Conservation (phyloP, 2,329 filamentous ascomycete genomes). For the Arthrobotrys iridis region DNA sequence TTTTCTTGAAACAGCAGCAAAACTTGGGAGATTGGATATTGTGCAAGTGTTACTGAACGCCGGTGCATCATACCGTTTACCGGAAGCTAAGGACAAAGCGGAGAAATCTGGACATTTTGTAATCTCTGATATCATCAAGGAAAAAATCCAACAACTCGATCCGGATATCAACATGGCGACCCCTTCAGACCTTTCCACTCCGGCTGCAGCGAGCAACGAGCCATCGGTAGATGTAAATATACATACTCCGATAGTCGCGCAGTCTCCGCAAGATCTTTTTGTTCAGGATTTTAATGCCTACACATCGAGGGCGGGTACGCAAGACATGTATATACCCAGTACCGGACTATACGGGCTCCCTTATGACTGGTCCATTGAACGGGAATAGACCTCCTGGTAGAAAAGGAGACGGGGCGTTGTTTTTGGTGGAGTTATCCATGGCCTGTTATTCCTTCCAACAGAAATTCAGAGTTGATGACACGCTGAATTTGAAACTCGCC, state of each 20-base stretch:
- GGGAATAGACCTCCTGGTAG: no score
- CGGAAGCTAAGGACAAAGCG: background rate
- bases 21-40: constrained; percentile 20
- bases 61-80: constrained; percentile 1
- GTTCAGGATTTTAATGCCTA: background rate
- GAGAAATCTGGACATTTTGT: background rate
- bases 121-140: background rate
- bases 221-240: background rate
- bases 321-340: background rate
- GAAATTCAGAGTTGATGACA: no score
- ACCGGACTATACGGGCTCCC: background rate
- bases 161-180: background rate
- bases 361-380: background rate
- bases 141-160: background rate
- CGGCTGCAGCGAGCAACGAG: background rate
- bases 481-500: no score
- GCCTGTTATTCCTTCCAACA: no score
- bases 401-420: no score
- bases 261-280: background rate
- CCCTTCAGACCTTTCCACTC: background rate
- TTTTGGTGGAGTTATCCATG: no score
- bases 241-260: background rate
- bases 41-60: constrained; percentile 2
- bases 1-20: constrained; percentile 10
- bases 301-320: background rate